These are phyloP conservation scores for Ustilago sp. DNA, from an alignment of 1,284 basidiomycete genomes.

Conservation along the genomic window DNA sequence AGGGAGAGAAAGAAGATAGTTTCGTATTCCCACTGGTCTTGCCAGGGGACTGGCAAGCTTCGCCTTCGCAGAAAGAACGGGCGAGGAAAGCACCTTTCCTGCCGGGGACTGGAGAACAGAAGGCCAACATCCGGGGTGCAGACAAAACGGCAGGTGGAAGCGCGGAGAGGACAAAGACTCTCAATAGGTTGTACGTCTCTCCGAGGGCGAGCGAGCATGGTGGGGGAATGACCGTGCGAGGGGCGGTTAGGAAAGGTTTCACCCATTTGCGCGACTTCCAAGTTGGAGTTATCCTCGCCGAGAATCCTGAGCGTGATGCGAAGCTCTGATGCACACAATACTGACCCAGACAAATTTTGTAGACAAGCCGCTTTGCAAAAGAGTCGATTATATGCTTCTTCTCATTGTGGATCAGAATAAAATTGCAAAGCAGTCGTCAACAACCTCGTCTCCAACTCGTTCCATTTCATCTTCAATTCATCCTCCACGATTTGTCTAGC, in stretches of 20 bases:
- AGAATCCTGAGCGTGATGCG: not conserved
- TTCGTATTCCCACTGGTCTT: conserved; percentile 62
- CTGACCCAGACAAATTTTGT: too few species aligned
- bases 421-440: conserved; percentile 11
- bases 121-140: not conserved
- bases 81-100: conserved; percentile 29
- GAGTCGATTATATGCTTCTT: too few species aligned
- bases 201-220: conserved; percentile 52
- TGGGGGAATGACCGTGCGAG: conserved; percentile 58
- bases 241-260: conserved; percentile 46
- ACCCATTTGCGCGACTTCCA: conserved; percentile 52
- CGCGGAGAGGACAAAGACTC: conserved; percentile 5
- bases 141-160: not conserved
- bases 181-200: conserved; percentile 61
- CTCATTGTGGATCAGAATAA: conserved; percentile 33
- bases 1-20: conserved; percentile 30
- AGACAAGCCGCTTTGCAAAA: too few species aligned
- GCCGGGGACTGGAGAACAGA: conserved; percentile 22
- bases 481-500: conserved; percentile 23
- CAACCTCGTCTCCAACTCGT: conserved; percentile 16
- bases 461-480: conserved; percentile 27
- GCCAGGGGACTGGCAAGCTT: conserved; percentile 59
- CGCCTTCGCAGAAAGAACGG: conserved; percentile 42
- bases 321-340: conserved; percentile 12
- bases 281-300: conserved; percentile 46